Percentiles rank a stretch among this genome's conserved stretches.
These are phyloP conservation scores for Nigrospora osmanthi DNA, from an alignment of 2,329 filamentous ascomycete species.

Conservation along the genomic window DNA sequence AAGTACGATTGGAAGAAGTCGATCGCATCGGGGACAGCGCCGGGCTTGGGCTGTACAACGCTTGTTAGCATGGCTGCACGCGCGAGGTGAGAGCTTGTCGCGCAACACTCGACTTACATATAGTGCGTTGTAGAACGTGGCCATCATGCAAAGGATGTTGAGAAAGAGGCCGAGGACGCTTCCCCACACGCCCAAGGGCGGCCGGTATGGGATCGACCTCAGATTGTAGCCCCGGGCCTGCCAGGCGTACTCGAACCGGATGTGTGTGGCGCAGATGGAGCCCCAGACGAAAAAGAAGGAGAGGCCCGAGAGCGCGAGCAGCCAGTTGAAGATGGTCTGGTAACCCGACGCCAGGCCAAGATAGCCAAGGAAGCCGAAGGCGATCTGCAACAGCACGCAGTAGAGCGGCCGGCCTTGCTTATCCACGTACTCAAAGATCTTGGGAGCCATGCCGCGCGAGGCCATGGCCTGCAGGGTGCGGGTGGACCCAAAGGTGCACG, in stretches of 20 bases:
- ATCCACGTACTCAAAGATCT: conserved; percentile 53
- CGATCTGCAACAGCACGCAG: conserved; percentile 42
- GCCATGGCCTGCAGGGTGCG: conserved; percentile 43
- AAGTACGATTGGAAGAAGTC: conserved; percentile 54
- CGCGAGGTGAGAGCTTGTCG: background rate
- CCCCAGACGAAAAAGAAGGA: conserved; percentile 72
- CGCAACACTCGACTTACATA: conserved; percentile 27
- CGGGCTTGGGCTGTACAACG: conserved; percentile 20
- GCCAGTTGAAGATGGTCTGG: conserved; percentile 51
- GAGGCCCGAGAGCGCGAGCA: conserved; percentile 64
- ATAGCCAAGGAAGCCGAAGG: conserved; percentile 53
- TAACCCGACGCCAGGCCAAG: conserved; percentile 37
- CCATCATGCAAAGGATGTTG: conserved; percentile 60
- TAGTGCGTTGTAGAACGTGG: conserved; percentile 64
- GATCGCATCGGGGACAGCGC: conserved; percentile 27
- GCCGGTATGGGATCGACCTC: conserved; percentile 38
- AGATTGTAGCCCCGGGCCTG: conserved; percentile 45
- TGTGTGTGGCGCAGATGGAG: conserved; percentile 57
- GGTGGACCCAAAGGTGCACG: conserved; percentile 41
- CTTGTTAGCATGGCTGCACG: conserved; percentile 4
- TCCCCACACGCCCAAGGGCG: conserved; percentile 51
- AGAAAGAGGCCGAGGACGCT: conserved; percentile 62
- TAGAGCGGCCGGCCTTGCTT: conserved; percentile 50
- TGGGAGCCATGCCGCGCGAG: conserved; percentile 43
- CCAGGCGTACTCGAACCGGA: conserved; percentile 58